Conservation (phyloP, 306 rosid genomes). For the Hippophae gyantsensis region DNA sequence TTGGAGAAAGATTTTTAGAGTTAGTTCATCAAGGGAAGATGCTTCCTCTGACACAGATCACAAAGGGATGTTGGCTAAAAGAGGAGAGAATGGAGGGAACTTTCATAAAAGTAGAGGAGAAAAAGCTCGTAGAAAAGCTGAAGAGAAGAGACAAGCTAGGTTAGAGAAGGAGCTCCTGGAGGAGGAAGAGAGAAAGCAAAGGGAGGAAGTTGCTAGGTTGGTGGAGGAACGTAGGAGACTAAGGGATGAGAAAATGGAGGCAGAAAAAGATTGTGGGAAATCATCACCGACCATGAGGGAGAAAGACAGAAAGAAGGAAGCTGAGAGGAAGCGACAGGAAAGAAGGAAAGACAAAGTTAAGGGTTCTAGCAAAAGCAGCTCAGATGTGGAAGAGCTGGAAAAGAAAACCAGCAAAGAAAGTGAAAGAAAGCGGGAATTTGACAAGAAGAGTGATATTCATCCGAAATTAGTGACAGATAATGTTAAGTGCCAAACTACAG, state of each 20-base stretch:
- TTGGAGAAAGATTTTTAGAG: constrained; percentile 78
- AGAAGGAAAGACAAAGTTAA: constrained; percentile 80
- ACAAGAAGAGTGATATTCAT: constrained; percentile 50
- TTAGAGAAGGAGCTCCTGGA: constrained; percentile 84
- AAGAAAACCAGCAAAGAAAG: constrained; percentile 72
- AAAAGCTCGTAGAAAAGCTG: constrained; percentile 97
- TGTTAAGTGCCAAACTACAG: constrained; percentile 45
- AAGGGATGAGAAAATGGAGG: constrained; percentile 85
- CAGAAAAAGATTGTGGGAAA: constrained; percentile 59
- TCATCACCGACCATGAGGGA: constrained; percentile 42
- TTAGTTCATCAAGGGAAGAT: constrained; percentile 60
- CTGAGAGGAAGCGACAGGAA: constrained; percentile 81
- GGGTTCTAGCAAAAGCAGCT: constrained; percentile 90
- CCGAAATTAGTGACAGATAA: constrained; percentile 51
- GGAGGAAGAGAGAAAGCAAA: constrained; percentile 96
- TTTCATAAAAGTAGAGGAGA: constrained; percentile 81
- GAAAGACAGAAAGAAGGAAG: constrained; percentile 65
- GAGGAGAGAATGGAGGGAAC: constrained; percentile 64
- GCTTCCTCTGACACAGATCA: constrained; percentile 66
- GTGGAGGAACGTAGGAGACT: constrained; percentile 92
- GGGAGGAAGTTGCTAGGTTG: constrained; percentile 96
- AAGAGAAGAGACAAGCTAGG: constrained; percentile 96
- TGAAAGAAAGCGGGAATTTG: constrained; percentile 60
- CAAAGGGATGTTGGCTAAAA: constrained; percentile 54
- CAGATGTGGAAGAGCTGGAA: constrained; percentile 88